Percentiles rank a stretch among this genome's conserved stretches.
phyloP scores from a whole-genome alignment of 2,329 filamentous ascomycete genomes.

The Macroventuria anomochaeta region DNA sequence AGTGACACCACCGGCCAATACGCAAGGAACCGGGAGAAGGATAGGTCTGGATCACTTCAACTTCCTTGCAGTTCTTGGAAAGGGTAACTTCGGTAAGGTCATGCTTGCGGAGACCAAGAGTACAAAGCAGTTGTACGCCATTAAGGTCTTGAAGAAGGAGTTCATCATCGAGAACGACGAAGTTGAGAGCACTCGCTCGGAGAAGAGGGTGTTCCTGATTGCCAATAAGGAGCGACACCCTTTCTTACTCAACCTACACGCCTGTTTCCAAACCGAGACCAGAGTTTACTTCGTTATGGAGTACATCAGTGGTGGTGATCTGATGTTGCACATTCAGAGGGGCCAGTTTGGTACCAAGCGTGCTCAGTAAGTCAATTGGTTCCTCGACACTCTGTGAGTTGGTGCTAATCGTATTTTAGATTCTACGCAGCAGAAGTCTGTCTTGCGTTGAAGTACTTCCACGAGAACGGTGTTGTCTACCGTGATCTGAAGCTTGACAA shows the following conservation, averaged over 20 bases:
- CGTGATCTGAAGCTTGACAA: slow-evolving; percentile 82
- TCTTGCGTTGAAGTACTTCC: slow-evolving; percentile 97
- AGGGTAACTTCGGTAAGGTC: slow-evolving; percentile 99
- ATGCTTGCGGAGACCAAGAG: slow-evolving; percentile 98
- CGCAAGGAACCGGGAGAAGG: slow-evolving; percentile 75
- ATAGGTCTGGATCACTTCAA: slow-evolving; percentile 99
- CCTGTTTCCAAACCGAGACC: slow-evolving; percentile 98
- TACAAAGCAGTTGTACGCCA: slow-evolving; percentile 90
- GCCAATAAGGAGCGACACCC: slow-evolving; percentile 97
- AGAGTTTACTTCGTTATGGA: slow-evolving; percentile 99
- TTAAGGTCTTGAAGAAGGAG: slow-evolving; percentile 99
- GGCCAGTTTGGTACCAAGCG: slow-evolving; percentile 95
- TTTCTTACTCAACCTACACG: slow-evolving; percentile 92
- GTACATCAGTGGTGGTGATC: slow-evolving; percentile 96
- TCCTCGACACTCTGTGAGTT: not conserved
- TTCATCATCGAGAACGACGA: slow-evolving; percentile 99
- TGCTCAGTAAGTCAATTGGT: slow-evolving; percentile 74
- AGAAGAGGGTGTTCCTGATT: slow-evolving; percentile 96
- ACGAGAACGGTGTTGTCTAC: slow-evolving; percentile 99
- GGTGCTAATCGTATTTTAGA: slow-evolving; percentile 53
- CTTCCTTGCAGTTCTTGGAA: slow-evolving; percentile 95
- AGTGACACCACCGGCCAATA: slow-evolving; percentile 71
- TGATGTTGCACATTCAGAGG: slow-evolving; percentile 98
- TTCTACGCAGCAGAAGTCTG: slow-evolving; percentile 99
- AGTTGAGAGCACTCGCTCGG: slow-evolving; percentile 95